Evolutionary conservation across 179 eudicot species (phyloP), one percentile per base, ranked within the genome.

Genomic region (Spinacia oleracea): DNA sequence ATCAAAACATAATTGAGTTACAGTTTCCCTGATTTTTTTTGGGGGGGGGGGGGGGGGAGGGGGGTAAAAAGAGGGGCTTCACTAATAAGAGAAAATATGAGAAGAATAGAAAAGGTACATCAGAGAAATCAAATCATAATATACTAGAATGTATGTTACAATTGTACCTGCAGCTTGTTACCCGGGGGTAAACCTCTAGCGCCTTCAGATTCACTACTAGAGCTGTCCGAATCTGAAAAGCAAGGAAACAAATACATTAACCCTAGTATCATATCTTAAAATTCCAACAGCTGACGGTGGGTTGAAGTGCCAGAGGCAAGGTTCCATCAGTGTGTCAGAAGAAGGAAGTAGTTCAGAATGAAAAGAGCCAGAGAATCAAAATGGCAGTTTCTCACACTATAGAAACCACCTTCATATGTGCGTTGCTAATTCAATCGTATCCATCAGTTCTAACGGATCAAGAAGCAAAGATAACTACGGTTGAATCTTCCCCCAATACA

Each of bases 141-240:
- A 8, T 71, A 48, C 60, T 48, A 71, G 9, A 38, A 50, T 71
- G 23, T 18, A 32, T 29, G 15, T 48, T 50, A 29, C 74, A 42
- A 73, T 70, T 72, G 21, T 85, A 88, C 93, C 96, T 88, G 84
- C 35, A 78, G 78, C 67, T 18, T 84, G 46, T 85, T 83, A 60
- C 67, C 77, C 12, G 65, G 79, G 59, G 77, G 78, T 58, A 78
- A 50, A 78, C 88, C 79, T 86, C 79, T 87, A 32, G 73, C 81
- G 59, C 85, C 88, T 78, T 83, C 89, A 34, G 81, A 58, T 82
- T 84, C 92, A 77, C 83, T 80, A 34, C 79, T 89, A 75, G 87
- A 84, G 77, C 82, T 83, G 78, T 89, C 89, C 34, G 90, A 86
- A 85, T 79, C 91, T 90, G 79, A 56, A 25, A 69, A 48, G 21